Evolutionary conservation across 225 moss, liverwort and hornwort genomes (phyloP).

Genomic region (Anthoceros angustus): DNA sequence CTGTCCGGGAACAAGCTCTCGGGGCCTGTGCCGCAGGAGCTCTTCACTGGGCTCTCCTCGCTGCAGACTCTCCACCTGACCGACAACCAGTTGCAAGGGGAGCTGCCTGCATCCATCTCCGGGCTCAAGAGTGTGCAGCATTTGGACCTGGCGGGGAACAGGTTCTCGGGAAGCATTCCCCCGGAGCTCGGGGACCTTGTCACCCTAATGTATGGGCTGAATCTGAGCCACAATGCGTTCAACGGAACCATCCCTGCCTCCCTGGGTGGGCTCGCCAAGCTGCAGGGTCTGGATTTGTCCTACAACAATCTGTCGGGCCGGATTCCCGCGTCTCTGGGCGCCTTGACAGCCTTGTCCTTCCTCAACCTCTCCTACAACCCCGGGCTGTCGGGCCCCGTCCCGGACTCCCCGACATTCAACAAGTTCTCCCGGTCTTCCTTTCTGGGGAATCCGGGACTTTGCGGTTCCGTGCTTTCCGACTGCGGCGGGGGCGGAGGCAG

Average conservation of each 20-base stretch:
- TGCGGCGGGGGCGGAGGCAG: neutral
- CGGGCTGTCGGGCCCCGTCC: neutral
- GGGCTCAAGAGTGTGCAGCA: neutral
- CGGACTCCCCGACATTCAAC: neutral
- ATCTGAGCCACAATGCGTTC: neutral
- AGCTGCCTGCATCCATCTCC: neutral
- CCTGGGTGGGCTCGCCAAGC: neutral
- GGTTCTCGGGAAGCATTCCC: neutral
- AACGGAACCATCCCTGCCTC: neutral
- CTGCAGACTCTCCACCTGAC: neutral
- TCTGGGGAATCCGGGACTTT: neutral
- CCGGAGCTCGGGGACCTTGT: neutral
- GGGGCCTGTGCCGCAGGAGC: slow-evolving; percentile 5
- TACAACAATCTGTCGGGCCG: slow-evolving; percentile 2
- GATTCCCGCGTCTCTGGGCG: neutral
- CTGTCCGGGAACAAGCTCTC: slow-evolving; percentile 4
- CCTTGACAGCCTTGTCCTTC: no score
- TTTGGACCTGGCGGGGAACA: neutral
- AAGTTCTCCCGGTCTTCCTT: neutral
- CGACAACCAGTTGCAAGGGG: neutral
- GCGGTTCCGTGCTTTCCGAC: neutral
- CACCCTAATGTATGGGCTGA: neutral
- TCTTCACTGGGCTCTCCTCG: neutral
- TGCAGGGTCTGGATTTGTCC: neutral
- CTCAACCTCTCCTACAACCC: no score